Conservation (phyloP, 371 early-diverging fungal species). For the Saksenaea oblongispora region DNA sequence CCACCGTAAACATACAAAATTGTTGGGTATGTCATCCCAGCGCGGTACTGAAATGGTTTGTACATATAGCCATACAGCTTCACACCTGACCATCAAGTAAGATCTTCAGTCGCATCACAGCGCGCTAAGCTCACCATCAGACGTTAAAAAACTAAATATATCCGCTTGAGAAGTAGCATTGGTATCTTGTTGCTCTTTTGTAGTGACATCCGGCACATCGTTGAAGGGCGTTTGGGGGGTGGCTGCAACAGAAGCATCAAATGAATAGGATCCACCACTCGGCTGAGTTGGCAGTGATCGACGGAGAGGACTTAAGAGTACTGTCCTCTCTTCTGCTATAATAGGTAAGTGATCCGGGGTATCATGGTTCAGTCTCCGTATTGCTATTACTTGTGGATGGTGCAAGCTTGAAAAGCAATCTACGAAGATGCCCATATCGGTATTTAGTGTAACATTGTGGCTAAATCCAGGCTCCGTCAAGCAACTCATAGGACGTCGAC, state of each 20-base stretch:
- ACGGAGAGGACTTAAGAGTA: not conserved
- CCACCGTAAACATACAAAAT: slow-evolving; percentile 67
- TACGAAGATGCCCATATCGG: slow-evolving; percentile 47
- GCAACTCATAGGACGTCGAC: slow-evolving; percentile 29
- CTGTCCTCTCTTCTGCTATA: not conserved
- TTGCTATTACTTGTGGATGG: slow-evolving; percentile 27
- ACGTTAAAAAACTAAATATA: slow-evolving; percentile 39
- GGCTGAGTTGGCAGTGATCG: not conserved
- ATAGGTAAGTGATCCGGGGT: slow-evolving; percentile 10
- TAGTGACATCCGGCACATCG: not conserved
- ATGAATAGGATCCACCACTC: not conserved
- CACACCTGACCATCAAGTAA: slow-evolving; percentile 31
- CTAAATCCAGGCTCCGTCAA: slow-evolving; percentile 61
- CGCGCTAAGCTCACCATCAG: slow-evolving; percentile 24
- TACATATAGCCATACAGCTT: slow-evolving; percentile 66
- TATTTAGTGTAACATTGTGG: slow-evolving; percentile 54
- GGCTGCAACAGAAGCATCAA: not conserved
- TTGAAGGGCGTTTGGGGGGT: not conserved
- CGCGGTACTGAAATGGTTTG: slow-evolving; percentile 53
- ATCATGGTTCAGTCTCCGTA: slow-evolving; percentile 24
- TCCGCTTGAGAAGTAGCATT: not conserved
- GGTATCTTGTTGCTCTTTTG: not conserved
- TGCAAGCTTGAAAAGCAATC: slow-evolving; percentile 58
- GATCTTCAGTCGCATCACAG: not conserved
- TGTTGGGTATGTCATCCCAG: slow-evolving; percentile 57